These are phyloP conservation scores for Leucosporidium creatinivorum DNA, from an alignment of 768 basidiomycete species.

Conservation along the genomic window DNA sequence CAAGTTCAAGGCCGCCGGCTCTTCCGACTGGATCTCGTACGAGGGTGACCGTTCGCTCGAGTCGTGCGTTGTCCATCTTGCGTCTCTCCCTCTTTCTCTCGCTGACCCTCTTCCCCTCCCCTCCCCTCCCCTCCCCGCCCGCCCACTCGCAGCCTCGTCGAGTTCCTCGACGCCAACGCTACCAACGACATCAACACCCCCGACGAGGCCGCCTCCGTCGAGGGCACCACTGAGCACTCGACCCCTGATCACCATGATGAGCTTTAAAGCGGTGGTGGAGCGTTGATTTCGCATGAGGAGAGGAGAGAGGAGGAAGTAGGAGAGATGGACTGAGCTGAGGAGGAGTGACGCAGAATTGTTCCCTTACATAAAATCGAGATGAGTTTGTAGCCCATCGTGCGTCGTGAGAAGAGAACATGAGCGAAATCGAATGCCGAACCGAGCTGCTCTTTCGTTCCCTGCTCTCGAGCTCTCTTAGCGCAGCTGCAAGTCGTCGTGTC, in stretches of 20 bases:
- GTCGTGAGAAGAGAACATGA: no score
- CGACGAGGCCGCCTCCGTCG: neutral
- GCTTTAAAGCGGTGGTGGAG: neutral
- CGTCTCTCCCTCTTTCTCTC: neutral
- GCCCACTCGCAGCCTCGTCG: constrained; percentile 32
- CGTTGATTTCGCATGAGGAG: no score
- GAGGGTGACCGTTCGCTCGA: constrained; percentile 56
- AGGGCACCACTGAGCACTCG: neutral
- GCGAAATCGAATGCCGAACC: no score
- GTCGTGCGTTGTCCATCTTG: neutral
- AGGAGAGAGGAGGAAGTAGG: no score
- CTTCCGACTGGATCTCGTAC: constrained; percentile 80
- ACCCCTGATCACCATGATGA: neutral
- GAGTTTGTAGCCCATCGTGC: no score
- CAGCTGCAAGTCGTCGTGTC: no score
- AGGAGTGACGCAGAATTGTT: no score
- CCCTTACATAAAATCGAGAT: no score
- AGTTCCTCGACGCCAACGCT: constrained; percentile 35
- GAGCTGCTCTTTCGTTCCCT: no score
- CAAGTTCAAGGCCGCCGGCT: constrained; percentile 91
- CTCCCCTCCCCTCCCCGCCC: constrained; percentile 3
- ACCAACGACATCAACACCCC: constrained; percentile 28
- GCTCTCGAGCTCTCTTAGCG: no score
- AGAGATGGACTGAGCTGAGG: no score
- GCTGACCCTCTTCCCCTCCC: neutral